Conservation (phyloP, 2,329 filamentous ascomycete species). For the Torrubiella hemipterigena region DNA sequence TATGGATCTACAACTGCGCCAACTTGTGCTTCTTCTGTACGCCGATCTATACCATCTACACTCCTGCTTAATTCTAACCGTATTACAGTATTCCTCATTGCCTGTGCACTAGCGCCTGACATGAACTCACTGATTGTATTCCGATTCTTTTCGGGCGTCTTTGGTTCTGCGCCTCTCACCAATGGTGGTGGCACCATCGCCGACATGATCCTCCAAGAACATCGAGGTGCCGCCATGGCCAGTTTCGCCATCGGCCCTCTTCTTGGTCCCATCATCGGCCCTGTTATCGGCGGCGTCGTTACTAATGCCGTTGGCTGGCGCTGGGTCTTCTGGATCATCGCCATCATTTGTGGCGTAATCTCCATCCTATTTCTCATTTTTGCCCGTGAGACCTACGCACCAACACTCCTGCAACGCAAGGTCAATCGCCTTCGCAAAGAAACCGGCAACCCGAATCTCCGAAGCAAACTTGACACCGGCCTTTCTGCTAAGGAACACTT, state of each 20-base stretch:
- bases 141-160: conserved; percentile 48
- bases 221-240: conserved; percentile 46
- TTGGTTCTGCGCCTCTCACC: conserved; percentile 49
- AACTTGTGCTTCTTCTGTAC: conserved; percentile 31
- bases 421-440: conserved; percentile 26
- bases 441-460: conserved; percentile 23
- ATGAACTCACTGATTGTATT: conserved; percentile 42
- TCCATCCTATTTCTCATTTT: conserved; percentile 18
- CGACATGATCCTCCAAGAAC: conserved; percentile 47
- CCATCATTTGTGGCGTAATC: conserved; percentile 22
- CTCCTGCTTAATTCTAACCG: neutral
- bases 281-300: conserved; percentile 31
- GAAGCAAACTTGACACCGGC: conserved; percentile 14
- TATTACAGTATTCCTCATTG: conserved; percentile 28
- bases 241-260: conserved; percentile 30
- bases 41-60: neutral
- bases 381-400: conserved; percentile 30
- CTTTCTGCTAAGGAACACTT: conserved; percentile 21
- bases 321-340: conserved; percentile 37
- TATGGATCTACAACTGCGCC: conserved; percentile 34
- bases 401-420: conserved; percentile 27
- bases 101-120: conserved; percentile 37
- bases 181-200: conserved; percentile 56
- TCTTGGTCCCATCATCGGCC: conserved; percentile 33
- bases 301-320: conserved; percentile 30